A percentile compares a stretch with the other conserved stretches of the same genome.
Conservation (phyloP, 441 rosid species). For the Bruguiera hainesii region DNA sequence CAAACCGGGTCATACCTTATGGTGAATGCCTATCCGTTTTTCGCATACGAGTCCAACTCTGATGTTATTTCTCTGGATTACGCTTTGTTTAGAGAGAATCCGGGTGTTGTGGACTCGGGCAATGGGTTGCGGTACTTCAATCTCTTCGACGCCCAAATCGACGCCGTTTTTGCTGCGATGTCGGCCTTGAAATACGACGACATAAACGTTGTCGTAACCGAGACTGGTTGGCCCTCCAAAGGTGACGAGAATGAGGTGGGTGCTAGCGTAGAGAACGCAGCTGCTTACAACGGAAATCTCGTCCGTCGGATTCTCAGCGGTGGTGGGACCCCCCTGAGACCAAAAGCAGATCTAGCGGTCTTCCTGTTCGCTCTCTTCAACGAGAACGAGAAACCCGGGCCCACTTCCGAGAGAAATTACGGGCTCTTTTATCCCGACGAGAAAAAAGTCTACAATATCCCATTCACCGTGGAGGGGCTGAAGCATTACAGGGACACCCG, state of each 20-base stretch:
- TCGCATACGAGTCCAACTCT: conserved; percentile 80
- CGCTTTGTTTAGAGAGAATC: conserved; percentile 77
- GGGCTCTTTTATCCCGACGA: conserved; percentile 75
- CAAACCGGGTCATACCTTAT: conserved; percentile 80
- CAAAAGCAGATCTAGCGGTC: conserved; percentile 74
- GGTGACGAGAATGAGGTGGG: conserved; percentile 77
- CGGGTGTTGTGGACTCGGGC: conserved; percentile 82
- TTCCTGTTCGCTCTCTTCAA: conserved; percentile 78
- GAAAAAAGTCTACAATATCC: conserved; percentile 71
- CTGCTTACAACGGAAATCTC: conserved; percentile 80
- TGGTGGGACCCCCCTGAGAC: conserved; percentile 81
- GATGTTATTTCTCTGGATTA: conserved; percentile 81
- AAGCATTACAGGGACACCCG: conserved; percentile 41
- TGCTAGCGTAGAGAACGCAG: conserved; percentile 58
- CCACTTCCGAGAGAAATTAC: conserved; percentile 77
- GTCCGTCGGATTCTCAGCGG: conserved; percentile 68
- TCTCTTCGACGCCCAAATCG: conserved; percentile 87
- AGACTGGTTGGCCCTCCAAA: conserved; percentile 87
- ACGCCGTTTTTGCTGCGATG: conserved; percentile 87
- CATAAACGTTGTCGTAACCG: conserved; percentile 62
- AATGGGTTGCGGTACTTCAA: conserved; percentile 66
- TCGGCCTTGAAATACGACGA: conserved; percentile 66
- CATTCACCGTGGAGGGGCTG: conserved; percentile 57
- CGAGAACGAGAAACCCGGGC: conserved; percentile 68
- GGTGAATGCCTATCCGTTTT: conserved; percentile 85